Percentiles rank a stretch among this genome's conserved stretches.
Conservation (phyloP, 306 rosid genomes). For the Ochetophila trinervis region DNA sequence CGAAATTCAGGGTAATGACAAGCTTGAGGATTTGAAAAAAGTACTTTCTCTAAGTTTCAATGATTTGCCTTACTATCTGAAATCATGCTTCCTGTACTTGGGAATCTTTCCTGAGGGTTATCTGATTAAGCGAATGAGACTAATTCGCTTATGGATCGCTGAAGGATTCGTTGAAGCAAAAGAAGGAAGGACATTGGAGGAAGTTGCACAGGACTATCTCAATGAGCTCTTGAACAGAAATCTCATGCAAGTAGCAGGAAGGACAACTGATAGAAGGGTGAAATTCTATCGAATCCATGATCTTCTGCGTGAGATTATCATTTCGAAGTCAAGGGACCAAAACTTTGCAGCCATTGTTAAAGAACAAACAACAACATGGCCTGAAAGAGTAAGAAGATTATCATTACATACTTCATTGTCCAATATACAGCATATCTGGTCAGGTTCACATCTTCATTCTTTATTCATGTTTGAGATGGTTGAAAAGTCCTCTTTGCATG, state of each 20-base stretch:
- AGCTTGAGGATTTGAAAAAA: slow-evolving; percentile 44
- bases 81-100: slow-evolving; percentile 50
- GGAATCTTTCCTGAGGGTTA: slow-evolving; percentile 43
- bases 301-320: slow-evolving; percentile 51
- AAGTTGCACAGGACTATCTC: slow-evolving; percentile 54
- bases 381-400: slow-evolving; percentile 51
- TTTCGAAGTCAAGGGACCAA: slow-evolving; percentile 53
- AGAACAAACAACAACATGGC: slow-evolving; percentile 36
- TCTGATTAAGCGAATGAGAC: slow-evolving; percentile 40
- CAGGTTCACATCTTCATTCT: slow-evolving; percentile 57
- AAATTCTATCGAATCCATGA: slow-evolving; percentile 42
- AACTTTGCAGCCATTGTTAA: slow-evolving; percentile 46
- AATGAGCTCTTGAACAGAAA: slow-evolving; percentile 59
- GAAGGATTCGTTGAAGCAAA: slow-evolving; percentile 52
- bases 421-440: slow-evolving; percentile 35
- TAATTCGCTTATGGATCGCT: slow-evolving; percentile 61
- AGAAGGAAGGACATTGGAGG: slow-evolving; percentile 55
- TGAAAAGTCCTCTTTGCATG: slow-evolving; percentile 14
- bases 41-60: slow-evolving; percentile 54
- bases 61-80: slow-evolving; percentile 56
- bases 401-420: slow-evolving; percentile 39
- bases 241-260: slow-evolving; percentile 36
- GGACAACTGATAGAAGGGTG: slow-evolving; percentile 23
- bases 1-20: slow-evolving; percentile 53
- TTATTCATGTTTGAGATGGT: slow-evolving; percentile 45